These are phyloP conservation scores for Austroboletus rostrupii DNA, from an alignment of 1,284 basidiomycete species.

Conservation along the genomic window DNA sequence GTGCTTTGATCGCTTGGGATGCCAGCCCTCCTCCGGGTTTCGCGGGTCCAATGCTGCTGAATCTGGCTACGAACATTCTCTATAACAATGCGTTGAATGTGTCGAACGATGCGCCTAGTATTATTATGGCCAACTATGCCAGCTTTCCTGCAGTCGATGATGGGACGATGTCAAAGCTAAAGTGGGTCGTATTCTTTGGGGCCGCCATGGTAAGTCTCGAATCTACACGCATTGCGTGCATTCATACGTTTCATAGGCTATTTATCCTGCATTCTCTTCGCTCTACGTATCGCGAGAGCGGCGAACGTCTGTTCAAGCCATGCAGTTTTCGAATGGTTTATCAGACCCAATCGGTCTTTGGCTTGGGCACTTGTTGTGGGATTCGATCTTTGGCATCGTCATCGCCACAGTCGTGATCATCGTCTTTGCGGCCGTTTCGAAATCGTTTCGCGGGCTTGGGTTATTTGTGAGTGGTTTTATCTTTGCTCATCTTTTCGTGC, in stretches of 20 bases:
- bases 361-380: slow-evolving; percentile 77
- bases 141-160: slow-evolving; percentile 50
- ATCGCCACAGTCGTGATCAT: slow-evolving; percentile 60
- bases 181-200: slow-evolving; percentile 68
- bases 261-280: slow-evolving; percentile 77
- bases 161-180: slow-evolving; percentile 56
- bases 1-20: slow-evolving; percentile 62
- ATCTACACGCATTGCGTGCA: not conserved
- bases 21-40: slow-evolving; percentile 48
- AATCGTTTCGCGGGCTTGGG: slow-evolving; percentile 71
- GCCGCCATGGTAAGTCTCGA: slow-evolving; percentile 54
- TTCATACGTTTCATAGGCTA: slow-evolving; percentile 41
- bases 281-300: slow-evolving; percentile 71
- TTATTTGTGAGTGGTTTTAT: slow-evolving; percentile 49
- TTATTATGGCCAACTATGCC: slow-evolving; percentile 55
- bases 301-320: slow-evolving; percentile 67
- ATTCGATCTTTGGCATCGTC: slow-evolving; percentile 57
- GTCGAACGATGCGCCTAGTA: slow-evolving; percentile 39
- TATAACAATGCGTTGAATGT: slow-evolving; percentile 56
- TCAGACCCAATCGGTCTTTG: slow-evolving; percentile 70
- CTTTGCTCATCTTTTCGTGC: not conserved
- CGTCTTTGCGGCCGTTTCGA: slow-evolving; percentile 52
- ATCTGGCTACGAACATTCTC: slow-evolving; percentile 63
- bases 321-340: slow-evolving; percentile 77
- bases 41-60: slow-evolving; percentile 58